Evolutionary conservation across 2,329 filamentous ascomycete genomes (phyloP), one percentile per base, ranked within the genome.

Genomic region (Lanzia echinophila): DNA sequence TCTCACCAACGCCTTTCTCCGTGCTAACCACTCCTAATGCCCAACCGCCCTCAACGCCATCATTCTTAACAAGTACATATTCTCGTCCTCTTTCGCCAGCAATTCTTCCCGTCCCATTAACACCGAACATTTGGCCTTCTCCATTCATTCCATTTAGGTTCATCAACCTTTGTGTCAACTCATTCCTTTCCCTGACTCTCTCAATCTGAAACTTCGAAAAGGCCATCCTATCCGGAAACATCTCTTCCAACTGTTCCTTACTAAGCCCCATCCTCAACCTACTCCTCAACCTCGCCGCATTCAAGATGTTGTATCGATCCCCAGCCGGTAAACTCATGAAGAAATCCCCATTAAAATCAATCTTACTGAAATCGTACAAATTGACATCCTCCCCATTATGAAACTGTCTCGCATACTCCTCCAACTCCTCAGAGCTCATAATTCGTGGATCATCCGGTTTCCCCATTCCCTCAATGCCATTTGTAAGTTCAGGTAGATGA

Each of bases 121-220:
- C 76, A 2, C 75, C 76, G 52, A 89, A 79, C 22, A 87, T 86
- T 38, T 85, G 73, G 63, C 92, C 87, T 15, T 85, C 81, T 17
- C 82, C 85, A 19, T 84, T 86, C 88, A 95, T 95, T 34, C 91
- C 92, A 62, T 92, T 90, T 63, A 99, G 81, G 63, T 89, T 83
- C 94, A 99, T 99, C 54, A 99, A 74, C 38, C 92, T 80, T 68
- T 99, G 94, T 0, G 95, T 99, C 31, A 99, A 78, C 58, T 96
- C 88, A 65, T 99, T 99, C 47, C 95, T 79, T 72, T 99, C 92
- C 61, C 80, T 83, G 11, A 97, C 95, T 55, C 94, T 79, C 67
- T 97, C 94, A 55, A 99, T 96, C 70, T 99, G 94, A 66, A 99
- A 99, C 57, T 79, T 86, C 1, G 91, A 96, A 67, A 99, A 99